Percentiles rank a stretch among this genome's conserved stretches.
These are phyloP conservation scores for Scheffersomyces quercinus DNA, from an alignment of 1,139 yeast species.

Conservation along the genomic window DNA sequence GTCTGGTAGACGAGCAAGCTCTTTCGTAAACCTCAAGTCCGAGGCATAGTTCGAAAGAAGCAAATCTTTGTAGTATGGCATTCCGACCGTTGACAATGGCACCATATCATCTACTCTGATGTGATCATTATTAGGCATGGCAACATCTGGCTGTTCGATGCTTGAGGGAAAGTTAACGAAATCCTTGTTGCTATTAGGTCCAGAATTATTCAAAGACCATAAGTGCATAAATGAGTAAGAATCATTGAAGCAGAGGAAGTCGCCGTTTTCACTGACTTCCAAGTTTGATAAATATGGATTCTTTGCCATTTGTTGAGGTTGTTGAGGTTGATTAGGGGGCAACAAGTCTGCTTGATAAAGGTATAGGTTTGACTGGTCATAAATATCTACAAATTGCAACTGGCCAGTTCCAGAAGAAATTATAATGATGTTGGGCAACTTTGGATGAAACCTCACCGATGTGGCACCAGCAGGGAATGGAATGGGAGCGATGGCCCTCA, in stretches of 20 bases:
- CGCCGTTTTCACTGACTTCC: constrained; percentile 79
- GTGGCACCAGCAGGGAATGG: constrained; percentile 92
- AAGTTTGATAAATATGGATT: constrained; percentile 48
- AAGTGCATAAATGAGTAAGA: constrained; percentile 63
- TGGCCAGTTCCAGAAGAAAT: constrained; percentile 80
- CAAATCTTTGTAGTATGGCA: constrained; percentile 83
- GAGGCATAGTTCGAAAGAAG: constrained; percentile 80
- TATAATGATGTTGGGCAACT: constrained; percentile 73
- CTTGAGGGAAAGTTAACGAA: constrained; percentile 51
- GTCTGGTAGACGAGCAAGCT: constrained; percentile 51
- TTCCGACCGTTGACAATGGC: constrained; percentile 73
- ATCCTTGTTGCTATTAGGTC: constrained; percentile 21
- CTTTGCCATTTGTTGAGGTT: constrained; percentile 2
- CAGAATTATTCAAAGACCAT: constrained; percentile 60
- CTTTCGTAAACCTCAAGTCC: constrained; percentile 57
- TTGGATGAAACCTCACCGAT: constrained; percentile 83
- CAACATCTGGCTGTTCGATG: constrained; percentile 51
- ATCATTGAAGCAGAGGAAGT: constrained; percentile 70
- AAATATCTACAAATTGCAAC: constrained; percentile 79
- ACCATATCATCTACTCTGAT: constrained; percentile 37
- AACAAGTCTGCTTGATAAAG: constrained; percentile 64
- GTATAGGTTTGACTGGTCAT: constrained; percentile 67
- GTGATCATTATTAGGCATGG: constrained; percentile 21
- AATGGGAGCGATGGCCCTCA: constrained; percentile 76
- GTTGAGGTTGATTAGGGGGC: constrained; percentile 18